Evolutionary conservation across 164 flowering plant species (phyloP).

Genomic region (Litsea cubeba): DNA sequence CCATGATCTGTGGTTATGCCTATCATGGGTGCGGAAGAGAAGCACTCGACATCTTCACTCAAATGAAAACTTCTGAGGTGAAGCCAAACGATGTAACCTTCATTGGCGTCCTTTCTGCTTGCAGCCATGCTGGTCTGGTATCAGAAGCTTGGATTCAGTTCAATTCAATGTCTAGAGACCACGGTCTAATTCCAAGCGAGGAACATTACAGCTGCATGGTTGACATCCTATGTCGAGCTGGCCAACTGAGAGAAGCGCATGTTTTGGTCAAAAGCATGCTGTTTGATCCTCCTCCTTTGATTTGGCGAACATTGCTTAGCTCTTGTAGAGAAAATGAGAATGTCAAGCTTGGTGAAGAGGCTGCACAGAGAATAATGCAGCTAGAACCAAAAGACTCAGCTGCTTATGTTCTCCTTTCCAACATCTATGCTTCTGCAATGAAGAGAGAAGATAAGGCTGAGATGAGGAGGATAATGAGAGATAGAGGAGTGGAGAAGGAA

Average conservation of each 20-base stretch:
- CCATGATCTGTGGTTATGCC: slow-evolving; percentile 27
- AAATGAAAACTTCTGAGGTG: slow-evolving; percentile 19
- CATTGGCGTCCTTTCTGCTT: slow-evolving; percentile 24
- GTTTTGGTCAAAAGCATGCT: slow-evolving; percentile 25
- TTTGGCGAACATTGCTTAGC: slow-evolving; percentile 27
- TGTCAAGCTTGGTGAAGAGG: slow-evolving; percentile 19
- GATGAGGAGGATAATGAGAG: slow-evolving; percentile 22
- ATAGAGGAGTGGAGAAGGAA: slow-evolving; percentile 19
- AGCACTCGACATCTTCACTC: slow-evolving; percentile 18
- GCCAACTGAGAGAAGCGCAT: slow-evolving; percentile 23
- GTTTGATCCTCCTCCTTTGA: slow-evolving; percentile 20
- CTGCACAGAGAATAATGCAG: slow-evolving; percentile 23
- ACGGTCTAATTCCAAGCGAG: slow-evolving; percentile 22
- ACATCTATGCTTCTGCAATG: slow-evolving; percentile 20
- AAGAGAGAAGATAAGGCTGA: slow-evolving; percentile 22
- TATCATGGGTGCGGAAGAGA: slow-evolving; percentile 25
- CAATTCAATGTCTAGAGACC: slow-evolving; percentile 17
- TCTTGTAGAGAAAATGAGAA: slow-evolving; percentile 18
- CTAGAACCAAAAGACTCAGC: slow-evolving; percentile 22
- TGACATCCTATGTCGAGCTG: slow-evolving; percentile 22
- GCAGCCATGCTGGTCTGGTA: slow-evolving; percentile 23
- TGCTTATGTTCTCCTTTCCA: slow-evolving; percentile 30
- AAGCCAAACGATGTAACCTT: slow-evolving; percentile 23
- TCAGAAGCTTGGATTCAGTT: slow-evolving; percentile 19
- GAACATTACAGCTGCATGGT: slow-evolving; percentile 27